Base-by-base conservation (phyloP, 2,329 filamentous ascomycete species). In the Iodosphaeria phyllophila region DNA sequence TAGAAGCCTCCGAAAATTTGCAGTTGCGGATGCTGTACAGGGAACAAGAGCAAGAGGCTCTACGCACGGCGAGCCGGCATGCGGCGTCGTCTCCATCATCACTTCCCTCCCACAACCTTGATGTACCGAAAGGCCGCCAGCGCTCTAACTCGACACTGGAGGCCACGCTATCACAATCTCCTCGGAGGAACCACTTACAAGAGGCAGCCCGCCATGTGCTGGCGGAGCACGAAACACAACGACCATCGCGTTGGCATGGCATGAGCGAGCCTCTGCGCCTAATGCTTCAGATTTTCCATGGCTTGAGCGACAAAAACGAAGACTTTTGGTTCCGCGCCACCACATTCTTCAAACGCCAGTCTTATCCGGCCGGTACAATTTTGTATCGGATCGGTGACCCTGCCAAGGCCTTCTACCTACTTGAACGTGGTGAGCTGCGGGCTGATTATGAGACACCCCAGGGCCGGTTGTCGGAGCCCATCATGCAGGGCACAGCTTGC, bases 1-100 rank as follows among this genome's bases (percentile, higher is more conserved):
- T 98, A 1, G 89, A 98, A 44, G 79, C 73, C 34, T 95, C 86
- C 48, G 89, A 98, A 44, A 98, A 98, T 38, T 79, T 92, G 39
- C 66, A 93, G 5, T 62, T 98, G 21, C 83, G 78, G 41, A 74
- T 74, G 0, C 67, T 84, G 18, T 86, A 86, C 42, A 64, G 62
- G 18, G 69, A 64, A 34, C 74, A 74, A 36, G 73, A 79, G 32
- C 74, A 74, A 36, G 73, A 79, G 32, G 63, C 65, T 7, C 50
- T 67, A 48, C 54, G 50, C 41, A 47, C 48, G 44, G 48, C 51
- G 41, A 50, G 54, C 37, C n/a, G n/a, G n/a, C n/a, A n/a, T n/a
- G n/a, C n/a, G n/a, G n/a, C n/a, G n/a, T n/a, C n/a, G n/a, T n/a
- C n/a, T n/a, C 49, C 49, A 33, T 31, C 48, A 24, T n/a, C n/a